These are phyloP conservation scores for Penicillium sp. DNA, from an alignment of 2,329 filamentous ascomycete genomes.

Conservation along the genomic window DNA sequence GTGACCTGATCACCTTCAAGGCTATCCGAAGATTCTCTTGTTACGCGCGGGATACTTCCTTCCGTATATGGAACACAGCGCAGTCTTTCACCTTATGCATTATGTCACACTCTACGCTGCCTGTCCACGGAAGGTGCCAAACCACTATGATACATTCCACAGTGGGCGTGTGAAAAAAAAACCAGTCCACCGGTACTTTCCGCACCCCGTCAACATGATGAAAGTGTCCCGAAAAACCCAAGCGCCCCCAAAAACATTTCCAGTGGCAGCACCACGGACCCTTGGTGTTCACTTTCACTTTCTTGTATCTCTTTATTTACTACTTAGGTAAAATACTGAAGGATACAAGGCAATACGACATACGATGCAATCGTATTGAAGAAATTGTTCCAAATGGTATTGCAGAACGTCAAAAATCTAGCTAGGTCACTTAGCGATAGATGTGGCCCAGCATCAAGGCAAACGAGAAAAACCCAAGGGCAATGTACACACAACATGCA, in stretches of 20 bases:
- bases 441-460: slow-evolving; percentile 12
- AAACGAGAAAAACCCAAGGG: slow-evolving; percentile 11
- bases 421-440: slow-evolving; percentile 12
- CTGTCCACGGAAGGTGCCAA: not conserved
- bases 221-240: not conserved
- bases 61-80: too few species aligned
- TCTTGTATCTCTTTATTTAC: not conserved
- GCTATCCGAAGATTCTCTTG: not conserved
- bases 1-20: not conserved
- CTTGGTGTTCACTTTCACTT: not conserved
- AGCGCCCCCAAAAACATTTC: not conserved
- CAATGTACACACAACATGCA: slow-evolving; percentile 28
- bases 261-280: not conserved
- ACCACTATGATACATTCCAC: not conserved
- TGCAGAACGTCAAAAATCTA: slow-evolving; percentile 6
- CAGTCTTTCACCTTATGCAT: not conserved
- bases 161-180: not conserved
- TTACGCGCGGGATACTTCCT: not conserved
- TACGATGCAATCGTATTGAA: not conserved
- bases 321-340: not conserved
- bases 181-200: not conserved
- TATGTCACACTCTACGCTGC: not conserved
- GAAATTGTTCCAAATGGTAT: slow-evolving; percentile 13
- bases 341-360: not conserved
- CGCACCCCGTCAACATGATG: not conserved